Conservation (phyloP, 2,329 filamentous ascomycete genomes). For the Periglandula ipomoeae region DNA sequence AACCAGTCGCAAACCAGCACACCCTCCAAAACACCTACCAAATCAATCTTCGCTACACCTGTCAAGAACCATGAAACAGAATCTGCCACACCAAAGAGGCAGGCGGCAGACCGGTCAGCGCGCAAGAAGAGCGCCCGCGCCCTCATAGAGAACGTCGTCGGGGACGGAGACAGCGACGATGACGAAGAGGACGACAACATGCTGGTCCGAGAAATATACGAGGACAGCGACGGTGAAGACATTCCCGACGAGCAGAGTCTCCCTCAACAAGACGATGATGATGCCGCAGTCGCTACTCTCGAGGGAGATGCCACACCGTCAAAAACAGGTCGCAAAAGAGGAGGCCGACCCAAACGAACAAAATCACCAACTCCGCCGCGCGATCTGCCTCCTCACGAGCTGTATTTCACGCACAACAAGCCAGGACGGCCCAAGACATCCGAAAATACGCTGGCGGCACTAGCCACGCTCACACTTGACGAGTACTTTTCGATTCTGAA, state of each 20-base stretch:
- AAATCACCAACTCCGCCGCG: constrained; percentile 71
- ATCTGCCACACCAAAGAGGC: constrained; percentile 51
- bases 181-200: constrained; percentile 36
- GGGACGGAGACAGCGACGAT: constrained; percentile 57
- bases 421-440: constrained; percentile 76
- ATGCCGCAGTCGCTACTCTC: constrained; percentile 14
- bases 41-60: constrained; percentile 26
- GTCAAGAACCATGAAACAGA: constrained; percentile 23
- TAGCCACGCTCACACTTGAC: constrained; percentile 76
- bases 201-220: constrained; percentile 24
- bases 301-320: constrained; percentile 27
- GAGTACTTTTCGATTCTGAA: constrained; percentile 70
- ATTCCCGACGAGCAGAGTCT: constrained; percentile 45
- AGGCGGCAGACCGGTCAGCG: constrained; percentile 75
- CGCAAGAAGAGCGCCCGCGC: constrained; percentile 73
- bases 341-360: constrained; percentile 17
- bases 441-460: constrained; percentile 67
- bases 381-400: constrained; percentile 77
- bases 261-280: constrained; percentile 28
- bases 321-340: constrained; percentile 22
- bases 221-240: constrained; percentile 63
- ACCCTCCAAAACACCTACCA: constrained; percentile 19
- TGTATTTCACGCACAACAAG: constrained; percentile 89
- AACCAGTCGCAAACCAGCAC: constrained; percentile 20
- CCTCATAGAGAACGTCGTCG: constrained; percentile 62